Base-by-base conservation (phyloP, 2,329 filamentous ascomycete genomes). In the Pyricularia sp. region DNA sequence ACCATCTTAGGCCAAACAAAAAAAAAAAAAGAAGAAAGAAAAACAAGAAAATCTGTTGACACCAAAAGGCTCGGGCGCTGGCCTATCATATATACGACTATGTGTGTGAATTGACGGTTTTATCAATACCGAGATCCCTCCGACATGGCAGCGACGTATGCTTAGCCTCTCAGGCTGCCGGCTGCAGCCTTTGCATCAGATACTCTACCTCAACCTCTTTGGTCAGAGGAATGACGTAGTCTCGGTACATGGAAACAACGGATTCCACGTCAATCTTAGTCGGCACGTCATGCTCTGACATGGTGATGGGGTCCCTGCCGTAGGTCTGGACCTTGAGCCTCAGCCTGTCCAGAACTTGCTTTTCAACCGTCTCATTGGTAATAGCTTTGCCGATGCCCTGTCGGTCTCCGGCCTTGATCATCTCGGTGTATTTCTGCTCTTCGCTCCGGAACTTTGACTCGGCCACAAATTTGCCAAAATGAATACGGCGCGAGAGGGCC, bases 131-230 rank as follows among this genome's bases (percentile, higher is more conserved):
- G n/a, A 19, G 40, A 64, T 40, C 33, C 22, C 62, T 62, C 3
- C 3, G 9, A 19, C 26, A 30, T 33, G n/a, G 24, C 40, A 24
- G 7, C 55, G 7, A 16, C 19, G 24, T 3, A 59, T 28, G 2
- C 7, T 30, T 28, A 10, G 26, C 16, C 60, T 60, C 31, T 31
- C 60, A 62, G 24, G 64, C n/a, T 16, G 62, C 30, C 19, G 62
- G 40, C 10, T 65, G 31, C 35, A 99, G 79, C 68, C 94, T 84
- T 77, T 97, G 91, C 91, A 99, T 96, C 70, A 99, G 80, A 75
- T 99, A 99, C 71, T 99, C 94, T 10, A 99, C 92, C 80, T 99
- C 94, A 55, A 99, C 93, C 68, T 92, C 89, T 77, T 99, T 99
- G n/a, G 94, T 99, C 75, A 97, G 77, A 0, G 94, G 94, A 70